Conservation (phyloP, 345 rosid species). For the Cochlearia excelsa region DNA sequence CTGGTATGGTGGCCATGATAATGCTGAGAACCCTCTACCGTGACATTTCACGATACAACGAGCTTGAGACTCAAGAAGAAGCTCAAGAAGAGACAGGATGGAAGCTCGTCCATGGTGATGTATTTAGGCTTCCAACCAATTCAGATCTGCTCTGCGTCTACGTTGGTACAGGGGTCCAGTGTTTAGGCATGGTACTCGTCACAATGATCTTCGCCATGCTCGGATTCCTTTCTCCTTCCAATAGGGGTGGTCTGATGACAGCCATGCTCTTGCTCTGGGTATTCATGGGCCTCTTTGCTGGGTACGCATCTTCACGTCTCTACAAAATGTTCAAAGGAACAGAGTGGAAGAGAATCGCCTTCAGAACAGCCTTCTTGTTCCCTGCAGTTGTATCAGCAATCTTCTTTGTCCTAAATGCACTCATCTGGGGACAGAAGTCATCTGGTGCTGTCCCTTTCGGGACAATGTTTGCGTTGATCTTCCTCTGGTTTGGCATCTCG, state of each 20-base stretch:
- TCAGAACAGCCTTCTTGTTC: conserved; percentile 70
- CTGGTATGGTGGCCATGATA: conserved; percentile 87
- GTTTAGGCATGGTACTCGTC: conserved; percentile 70
- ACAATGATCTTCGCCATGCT: conserved; percentile 74
- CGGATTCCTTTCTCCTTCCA: conserved; percentile 77
- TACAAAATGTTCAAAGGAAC: conserved; percentile 78
- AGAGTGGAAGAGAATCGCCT: conserved; percentile 71
- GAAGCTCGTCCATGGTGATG: conserved; percentile 82
- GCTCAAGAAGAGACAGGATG: conserved; percentile 90
- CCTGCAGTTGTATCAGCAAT: conserved; percentile 62
- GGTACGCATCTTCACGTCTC: conserved; percentile 58
- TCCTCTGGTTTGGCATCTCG: conserved; percentile 80
- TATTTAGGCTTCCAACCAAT: conserved; percentile 67
- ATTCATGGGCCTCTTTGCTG: conserved; percentile 80
- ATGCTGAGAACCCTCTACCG: conserved; percentile 80
- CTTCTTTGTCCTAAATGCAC: conserved; percentile 67
- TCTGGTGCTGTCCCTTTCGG: conserved; percentile 88
- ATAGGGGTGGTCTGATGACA: conserved; percentile 85
- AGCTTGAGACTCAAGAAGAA: conserved; percentile 81
- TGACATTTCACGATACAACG: conserved; percentile 75
- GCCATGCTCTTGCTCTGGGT: conserved; percentile 83
- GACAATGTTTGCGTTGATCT: conserved; percentile 74
- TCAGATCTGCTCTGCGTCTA: conserved; percentile 65
- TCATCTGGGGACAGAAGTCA: conserved; percentile 83
- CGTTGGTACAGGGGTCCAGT: conserved; percentile 77